Evolutionary conservation across 106 monocot genomes (phyloP), one percentile per base, ranked within the genome.

Genomic region (Allium sativum): DNA sequence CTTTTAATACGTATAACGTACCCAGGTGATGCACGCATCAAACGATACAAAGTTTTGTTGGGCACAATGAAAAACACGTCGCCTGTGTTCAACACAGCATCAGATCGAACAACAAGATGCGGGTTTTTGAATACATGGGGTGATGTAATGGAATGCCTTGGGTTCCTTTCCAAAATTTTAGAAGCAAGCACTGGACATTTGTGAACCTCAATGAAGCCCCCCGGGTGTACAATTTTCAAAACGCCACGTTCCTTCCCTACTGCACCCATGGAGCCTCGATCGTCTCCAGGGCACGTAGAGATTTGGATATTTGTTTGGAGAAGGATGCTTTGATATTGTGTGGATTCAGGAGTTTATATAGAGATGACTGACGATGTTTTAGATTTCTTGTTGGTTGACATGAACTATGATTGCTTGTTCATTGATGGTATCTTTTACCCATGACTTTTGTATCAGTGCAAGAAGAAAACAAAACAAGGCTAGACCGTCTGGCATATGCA

Each of bases 81-180:
- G 5, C 62, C 62, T 0, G 45, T 45, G 44, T n/a, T 47, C 62
- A 62, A 20, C 11, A 60, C 41, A 4, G 60, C 41, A 14, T 60
- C 60, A 19, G 62, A 15, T 11, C 62, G 15, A 9, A 46, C 45
- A 4, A 62, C 10, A 20, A 62, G 10, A 7, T 1, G 11, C 10
- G 62, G 62, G 62, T 18, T 20, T 46, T 47, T 62, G 62, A 62
- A 62, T 17, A 62, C 62, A 13, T 62, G 0, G 1, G 62, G 45
- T 7, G 41, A 10, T 18, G 62, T 20, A 20, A 21, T 20, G 46
- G 19, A 62, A 46, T 46, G 44, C 45, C 62, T 62, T 21, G 71
- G 71, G 14, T 77, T 64, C 18, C n/a, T 48, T 5, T 64, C 63
- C 48, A 64, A 11, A 7, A 64, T 21, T 14, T 22, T n/a, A 14